Base-by-base conservation (phyloP, 345 rosid species). In the Arabis hirsuta region DNA sequence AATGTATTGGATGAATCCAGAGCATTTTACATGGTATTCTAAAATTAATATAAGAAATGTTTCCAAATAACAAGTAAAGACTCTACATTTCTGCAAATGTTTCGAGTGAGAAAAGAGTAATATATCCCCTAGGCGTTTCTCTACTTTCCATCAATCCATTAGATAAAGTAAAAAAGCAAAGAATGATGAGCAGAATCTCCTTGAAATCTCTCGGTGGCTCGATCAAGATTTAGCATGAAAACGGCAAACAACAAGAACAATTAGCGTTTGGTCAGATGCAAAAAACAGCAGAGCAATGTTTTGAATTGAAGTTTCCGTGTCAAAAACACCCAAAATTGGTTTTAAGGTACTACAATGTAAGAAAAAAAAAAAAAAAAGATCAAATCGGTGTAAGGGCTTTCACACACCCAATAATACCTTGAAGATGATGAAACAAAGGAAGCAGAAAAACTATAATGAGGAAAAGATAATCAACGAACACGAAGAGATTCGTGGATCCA, bases 41-140 rank as follows among this genome's bases (percentile, higher is more conserved):
- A 16, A 16, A 16, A 16, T 16, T 16, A 16, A 16, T 16, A 16
- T 16, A 16, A 16, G 16, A 16, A 16, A 16, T 16, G 41, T 38
- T 34, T 36, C 42, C 24, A 45, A 38, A 63, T n/a, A 55, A 45
- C 41, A 64, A 2, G 36, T 61, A 27, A 52, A 12, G 38, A 31
- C 38, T 72, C 63, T 63, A 72, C 57, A 45, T n/a, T 32, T 6
- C 22, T 32, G 47, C 42, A 62, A 42, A 43, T 72, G 46, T 51
- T 51, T 42, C 12, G 4, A 16, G 19, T 27, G 29, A 52, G 7
- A 61, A 27, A 51, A 5, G 39, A 61, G n/a, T 6, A 42, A 9
- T 10, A 22, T 22, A 22, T 22, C 24, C n/a, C 13, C 7, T 51
- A 22, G 6, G 55, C 29, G 6, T 59, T 59, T 39, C 32, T 39